phyloP scores from a whole-genome alignment of 2,329 filamentous ascomycete genomes.

The Conoideocrella luteorostrata region DNA sequence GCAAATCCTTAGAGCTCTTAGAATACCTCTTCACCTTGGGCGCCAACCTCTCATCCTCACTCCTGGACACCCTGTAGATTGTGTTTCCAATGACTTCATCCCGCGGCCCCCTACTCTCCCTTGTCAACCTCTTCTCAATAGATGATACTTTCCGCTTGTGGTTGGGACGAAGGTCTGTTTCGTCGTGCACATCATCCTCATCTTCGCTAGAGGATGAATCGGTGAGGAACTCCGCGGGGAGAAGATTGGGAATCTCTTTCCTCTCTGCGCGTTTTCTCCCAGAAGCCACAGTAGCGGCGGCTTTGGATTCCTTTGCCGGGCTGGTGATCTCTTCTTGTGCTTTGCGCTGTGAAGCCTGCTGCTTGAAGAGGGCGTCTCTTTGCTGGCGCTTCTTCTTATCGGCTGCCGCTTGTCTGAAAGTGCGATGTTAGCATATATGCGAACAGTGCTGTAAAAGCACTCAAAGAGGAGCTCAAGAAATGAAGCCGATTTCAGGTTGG shows the following conservation, averaged over 20 bases:
- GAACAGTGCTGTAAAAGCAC: too few species aligned
- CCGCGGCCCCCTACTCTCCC: slow-evolving; percentile 31
- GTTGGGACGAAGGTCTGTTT: slow-evolving; percentile 21
- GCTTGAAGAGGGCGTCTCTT: slow-evolving; percentile 46
- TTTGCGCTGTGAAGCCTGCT: slow-evolving; percentile 48
- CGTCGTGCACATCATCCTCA: slow-evolving; percentile 19
- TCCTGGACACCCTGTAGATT: slow-evolving; percentile 43
- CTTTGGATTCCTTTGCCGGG: slow-evolving; percentile 9
- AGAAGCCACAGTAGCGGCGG: background rate
- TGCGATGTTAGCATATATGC: too few species aligned
- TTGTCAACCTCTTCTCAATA: slow-evolving; percentile 31
- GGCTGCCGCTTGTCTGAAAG: slow-evolving; percentile 40
- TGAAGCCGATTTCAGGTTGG: too few species aligned
- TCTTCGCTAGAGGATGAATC: slow-evolving; percentile 45
- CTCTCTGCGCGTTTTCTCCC: slow-evolving; percentile 25
- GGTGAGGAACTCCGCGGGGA: slow-evolving; percentile 47
- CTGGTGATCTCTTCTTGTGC: too few species aligned
- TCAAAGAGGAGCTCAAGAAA: too few species aligned
- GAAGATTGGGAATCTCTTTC: slow-evolving; percentile 34
- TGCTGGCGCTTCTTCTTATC: slow-evolving; percentile 51
- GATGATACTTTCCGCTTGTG: slow-evolving; percentile 38
- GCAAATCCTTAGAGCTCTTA: slow-evolving; percentile 33
- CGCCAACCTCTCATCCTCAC: slow-evolving; percentile 40
- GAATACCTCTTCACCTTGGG: slow-evolving; percentile 40
- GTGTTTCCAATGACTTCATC: slow-evolving; percentile 48